These are phyloP conservation scores for Penicillium chermesinum DNA, from an alignment of 495 filamentous ascomycete species.

Conservation along the genomic window DNA sequence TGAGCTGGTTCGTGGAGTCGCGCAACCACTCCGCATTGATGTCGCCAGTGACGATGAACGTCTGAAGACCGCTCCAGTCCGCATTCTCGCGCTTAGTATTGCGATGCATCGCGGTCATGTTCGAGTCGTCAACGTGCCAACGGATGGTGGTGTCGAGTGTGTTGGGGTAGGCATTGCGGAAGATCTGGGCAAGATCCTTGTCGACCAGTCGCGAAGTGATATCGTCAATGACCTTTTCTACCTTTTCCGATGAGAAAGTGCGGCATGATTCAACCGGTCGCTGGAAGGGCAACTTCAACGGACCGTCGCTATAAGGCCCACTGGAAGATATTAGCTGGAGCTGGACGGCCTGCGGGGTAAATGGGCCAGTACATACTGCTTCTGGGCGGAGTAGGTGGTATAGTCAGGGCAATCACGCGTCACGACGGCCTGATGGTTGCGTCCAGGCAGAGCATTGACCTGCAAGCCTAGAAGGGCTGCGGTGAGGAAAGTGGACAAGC, in stretches of 20 bases:
- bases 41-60: constrained; percentile 97
- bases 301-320: constrained; percentile 72
- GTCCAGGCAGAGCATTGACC: constrained; percentile 21
- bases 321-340: constrained; percentile 33
- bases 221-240: constrained; percentile 83
- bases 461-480: constrained; percentile 23
- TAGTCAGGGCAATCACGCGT: constrained; percentile 50
- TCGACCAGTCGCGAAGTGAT: constrained; percentile 75
- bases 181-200: constrained; percentile 84
- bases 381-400: constrained; percentile 38
- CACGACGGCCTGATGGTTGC: constrained; percentile 28
- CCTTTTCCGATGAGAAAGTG: constrained; percentile 77
- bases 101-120: constrained; percentile 24
- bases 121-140: constrained; percentile 58
- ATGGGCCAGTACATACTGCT: constrained; percentile 40
- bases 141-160: constrained; percentile 89
- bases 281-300: constrained; percentile 81
- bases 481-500: constrained; percentile 19
- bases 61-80: constrained; percentile 78
- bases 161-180: constrained; percentile 96
- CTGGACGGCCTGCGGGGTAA: background rate
- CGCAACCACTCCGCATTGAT: constrained; percentile 98
- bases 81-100: constrained; percentile 46
- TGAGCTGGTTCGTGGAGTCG: constrained; percentile 93
- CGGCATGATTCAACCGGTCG: constrained; percentile 75